Base-by-base conservation (phyloP, 768 basidiomycete genomes). In the Termitomyces sp. region DNA sequence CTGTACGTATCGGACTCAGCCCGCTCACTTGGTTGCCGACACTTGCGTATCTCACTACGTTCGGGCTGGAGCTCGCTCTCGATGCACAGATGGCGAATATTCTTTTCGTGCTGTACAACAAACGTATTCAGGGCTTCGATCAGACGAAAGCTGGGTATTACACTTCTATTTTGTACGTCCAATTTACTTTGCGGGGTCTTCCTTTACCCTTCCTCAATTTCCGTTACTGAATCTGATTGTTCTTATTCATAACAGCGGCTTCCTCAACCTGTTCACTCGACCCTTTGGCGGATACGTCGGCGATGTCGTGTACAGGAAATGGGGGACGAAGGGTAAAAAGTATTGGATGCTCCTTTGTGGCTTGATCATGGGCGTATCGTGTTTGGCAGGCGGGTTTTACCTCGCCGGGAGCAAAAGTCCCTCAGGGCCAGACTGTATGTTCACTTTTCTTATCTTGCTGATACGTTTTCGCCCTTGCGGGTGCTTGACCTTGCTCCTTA, bases 1-100 rank as follows among this genome's bases (percentile, higher is more conserved):
- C 74, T 14, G 8, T 61, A 19, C 54, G 62, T 40, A 73, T 83
- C 49, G 25, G 80, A 25, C 11, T 59, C 19, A 75, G 62, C 54
- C 80, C 80, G 1, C 58, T 80, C 12, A 84, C 83, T 1, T 84
- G 82, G 80, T 74, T 85, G 3, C 82, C 83, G 0, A 68, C 78
- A 0, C 63, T 83, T 9, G 79, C 77, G 12, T 86, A 86, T 57
- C 59, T 78, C 37, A 78, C 78, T 0, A 82, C 82, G 2, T 85
- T 85, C 60, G 84, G 84, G 0, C 74, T 77, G 45, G 84, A 85
- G 66, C 75, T 86, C 7, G 77, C 79, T 1, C 75, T 86, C 42
- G 82, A 86, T 61, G 77, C 76, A 7, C 77, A 78, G 57, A 69
- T 85, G 61, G 74, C 78, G n/a, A 76, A 70, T 55, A 72, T 80